These are phyloP conservation scores for Leishmania braziliensis DNA, from an alignment of 208 protist species.

Conservation along the genomic window DNA sequence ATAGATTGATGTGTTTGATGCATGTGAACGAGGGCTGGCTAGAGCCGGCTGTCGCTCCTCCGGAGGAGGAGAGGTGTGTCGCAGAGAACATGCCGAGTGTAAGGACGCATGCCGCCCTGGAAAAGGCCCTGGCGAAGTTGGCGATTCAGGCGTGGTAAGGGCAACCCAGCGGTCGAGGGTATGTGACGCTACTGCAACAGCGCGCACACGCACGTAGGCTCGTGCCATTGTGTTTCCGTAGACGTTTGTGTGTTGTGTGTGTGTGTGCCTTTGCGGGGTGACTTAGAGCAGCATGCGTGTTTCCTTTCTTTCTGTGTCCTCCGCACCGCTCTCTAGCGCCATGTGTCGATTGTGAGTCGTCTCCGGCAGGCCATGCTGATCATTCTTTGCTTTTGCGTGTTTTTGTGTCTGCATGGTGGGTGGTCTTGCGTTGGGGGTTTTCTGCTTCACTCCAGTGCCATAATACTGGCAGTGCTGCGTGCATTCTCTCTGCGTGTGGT, in stretches of 20 bases:
- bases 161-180: background rate
- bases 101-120: slow-evolving; percentile 60
- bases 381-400: background rate
- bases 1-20: slow-evolving; percentile 39
- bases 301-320: background rate
- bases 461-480: background rate
- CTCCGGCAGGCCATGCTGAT: background rate
- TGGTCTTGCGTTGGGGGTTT: background rate
- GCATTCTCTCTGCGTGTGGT: background rate
- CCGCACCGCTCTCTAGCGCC: background rate
- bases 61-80: slow-evolving; percentile 25
- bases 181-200: background rate
- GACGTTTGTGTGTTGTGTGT: background rate
- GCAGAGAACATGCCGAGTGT: slow-evolving; percentile 68
- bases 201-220: background rate
- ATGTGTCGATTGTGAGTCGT: too few species aligned
- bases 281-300: background rate
- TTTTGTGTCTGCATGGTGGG: background rate
- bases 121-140: slow-evolving; percentile 53
- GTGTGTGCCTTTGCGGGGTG: background rate
- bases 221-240: background rate
- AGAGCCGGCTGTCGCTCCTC: slow-evolving; percentile 36
- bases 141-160: slow-evolving; percentile 22
- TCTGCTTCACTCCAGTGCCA: background rate
- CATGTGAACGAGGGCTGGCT: slow-evolving; percentile 50